Evolutionary conservation across 768 basidiomycete genomes (phyloP).

Genomic region (Leucocoprinus sp.): DNA sequence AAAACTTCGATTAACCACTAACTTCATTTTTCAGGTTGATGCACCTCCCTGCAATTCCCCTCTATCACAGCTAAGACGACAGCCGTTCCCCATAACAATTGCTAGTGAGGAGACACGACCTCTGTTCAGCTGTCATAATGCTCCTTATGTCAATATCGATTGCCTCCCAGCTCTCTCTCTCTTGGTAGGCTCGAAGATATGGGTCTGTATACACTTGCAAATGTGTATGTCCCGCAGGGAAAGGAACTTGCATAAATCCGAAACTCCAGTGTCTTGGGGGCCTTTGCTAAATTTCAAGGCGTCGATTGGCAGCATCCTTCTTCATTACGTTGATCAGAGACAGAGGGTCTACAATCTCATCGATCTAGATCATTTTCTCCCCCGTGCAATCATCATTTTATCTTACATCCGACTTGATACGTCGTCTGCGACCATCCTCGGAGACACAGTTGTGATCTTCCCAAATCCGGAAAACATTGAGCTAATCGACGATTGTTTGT

Average conservation of each 20-base stretch:
- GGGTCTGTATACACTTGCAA: slow-evolving; percentile 19
- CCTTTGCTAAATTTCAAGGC: slow-evolving; percentile 18
- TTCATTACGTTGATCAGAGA: slow-evolving; percentile 8
- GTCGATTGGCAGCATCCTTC: slow-evolving; percentile 16
- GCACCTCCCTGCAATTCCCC: slow-evolving; percentile 17
- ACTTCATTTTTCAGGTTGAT: slow-evolving; percentile 20
- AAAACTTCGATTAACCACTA: too few species aligned
- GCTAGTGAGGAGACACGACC: slow-evolving; percentile 5
- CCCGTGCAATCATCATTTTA: slow-evolving; percentile 38
- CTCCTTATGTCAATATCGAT: slow-evolving; percentile 27
- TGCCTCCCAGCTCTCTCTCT: slow-evolving; percentile 16
- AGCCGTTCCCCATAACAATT: slow-evolving; percentile 22
- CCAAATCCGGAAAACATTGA: slow-evolving; percentile 18
- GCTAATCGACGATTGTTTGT: slow-evolving; percentile 13
- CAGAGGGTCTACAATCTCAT: not conserved
- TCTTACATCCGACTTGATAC: slow-evolving; percentile 39
- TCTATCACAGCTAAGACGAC: slow-evolving; percentile 13
- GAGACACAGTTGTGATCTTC: slow-evolving; percentile 40
- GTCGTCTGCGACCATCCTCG: slow-evolving; percentile 40
- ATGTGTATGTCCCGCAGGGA: slow-evolving; percentile 17
- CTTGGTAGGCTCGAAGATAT: slow-evolving; percentile 12
- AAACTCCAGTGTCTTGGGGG: slow-evolving; percentile 5
- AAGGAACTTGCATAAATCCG: slow-evolving; percentile 6
- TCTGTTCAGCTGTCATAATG: slow-evolving; percentile 17
- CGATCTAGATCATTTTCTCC: not conserved